Evolutionary conservation across 192 early-diverging fungal species (phyloP), one percentile per base, ranked within the genome.

Genomic region (Paraglomus brasilianum): DNA sequence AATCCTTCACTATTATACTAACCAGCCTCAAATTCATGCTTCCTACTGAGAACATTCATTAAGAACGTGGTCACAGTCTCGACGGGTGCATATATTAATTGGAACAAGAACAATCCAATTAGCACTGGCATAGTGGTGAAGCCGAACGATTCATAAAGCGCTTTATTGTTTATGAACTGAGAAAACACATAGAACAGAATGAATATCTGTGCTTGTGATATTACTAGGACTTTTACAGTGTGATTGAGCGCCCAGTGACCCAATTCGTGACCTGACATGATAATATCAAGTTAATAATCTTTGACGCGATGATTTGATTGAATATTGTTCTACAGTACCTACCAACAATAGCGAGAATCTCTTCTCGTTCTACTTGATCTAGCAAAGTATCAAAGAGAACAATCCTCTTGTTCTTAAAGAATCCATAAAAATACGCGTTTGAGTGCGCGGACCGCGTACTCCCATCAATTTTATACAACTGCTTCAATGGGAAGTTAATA

Each of bases 401-500:
- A 70, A 98, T 98, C 50, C 94, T 89, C 82, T 98, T 98, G 83
- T 94, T 94, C 77, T 93, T 92, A 72, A 92, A 94, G 63, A 98
- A 93, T 0, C 96, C 95, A 71, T 90, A 94, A 75, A 98, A 95
- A 73, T 98, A 98, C 0, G 96, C 96, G 74, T 98, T 97, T 58
- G 91, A 93, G 75, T 98, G 96, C 21, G 91, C 78, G 1, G 89
- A 92, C 19, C 95, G 86, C 76, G 91, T 94, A 72, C 88, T 91
- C 30, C 95, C 95, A 75, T 98, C 96, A 77, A 98, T 90, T n/a
- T 96, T 89, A 75, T 92, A 96, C 44, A 98, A 78, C 77, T 98
- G 95, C 70, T 87, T 94, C 51, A 98, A 81, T 15, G 96, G 95
- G 73, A 97, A 98, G 8, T 86, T 77, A 69, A 97, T 82, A 40